phyloP scores from a whole-genome alignment of 495 filamentous ascomycete genomes.

The Penicillium dipodomyicola region DNA sequence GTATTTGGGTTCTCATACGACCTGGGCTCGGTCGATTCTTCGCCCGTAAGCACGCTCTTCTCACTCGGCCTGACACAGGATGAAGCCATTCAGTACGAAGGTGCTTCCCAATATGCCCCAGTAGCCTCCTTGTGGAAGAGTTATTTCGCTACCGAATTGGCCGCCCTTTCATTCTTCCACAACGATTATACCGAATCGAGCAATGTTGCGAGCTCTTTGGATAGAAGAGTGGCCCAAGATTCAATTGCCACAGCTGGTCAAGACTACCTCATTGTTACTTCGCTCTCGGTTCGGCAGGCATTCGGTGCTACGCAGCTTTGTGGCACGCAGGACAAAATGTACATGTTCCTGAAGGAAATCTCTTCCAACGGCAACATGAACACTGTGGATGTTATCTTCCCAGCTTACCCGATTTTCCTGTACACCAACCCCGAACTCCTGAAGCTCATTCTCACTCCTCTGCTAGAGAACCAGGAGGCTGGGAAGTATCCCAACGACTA shows the following conservation, averaged over 20 bases:
- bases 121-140: constrained; percentile 55
- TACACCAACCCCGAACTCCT: constrained; percentile 85
- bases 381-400: constrained; percentile 93
- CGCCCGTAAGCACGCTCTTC: constrained; percentile 44
- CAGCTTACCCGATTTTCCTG: constrained; percentile 81
- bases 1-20: constrained; percentile 55
- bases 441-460: constrained; percentile 75
- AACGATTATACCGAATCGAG: constrained; percentile 43
- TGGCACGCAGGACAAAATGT: constrained; percentile 68
- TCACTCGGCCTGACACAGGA: constrained; percentile 54
- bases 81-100: constrained; percentile 53
- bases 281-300: constrained; percentile 78
- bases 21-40: constrained; percentile 45
- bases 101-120: constrained; percentile 31
- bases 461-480: constrained; percentile 80
- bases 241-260: constrained; percentile 49
- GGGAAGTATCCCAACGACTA: constrained; percentile 84
- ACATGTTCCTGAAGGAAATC: constrained; percentile 92
- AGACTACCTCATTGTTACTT: constrained; percentile 77
- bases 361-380: constrained; percentile 90
- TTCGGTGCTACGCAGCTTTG: constrained; percentile 79
- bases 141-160: constrained; percentile 49
- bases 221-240: constrained; percentile 47
- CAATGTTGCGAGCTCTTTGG: constrained; percentile 39
- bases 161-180: constrained; percentile 55